Base-by-base conservation (phyloP, 352 stramenopile species). In the Pythium guiyangense region DNA sequence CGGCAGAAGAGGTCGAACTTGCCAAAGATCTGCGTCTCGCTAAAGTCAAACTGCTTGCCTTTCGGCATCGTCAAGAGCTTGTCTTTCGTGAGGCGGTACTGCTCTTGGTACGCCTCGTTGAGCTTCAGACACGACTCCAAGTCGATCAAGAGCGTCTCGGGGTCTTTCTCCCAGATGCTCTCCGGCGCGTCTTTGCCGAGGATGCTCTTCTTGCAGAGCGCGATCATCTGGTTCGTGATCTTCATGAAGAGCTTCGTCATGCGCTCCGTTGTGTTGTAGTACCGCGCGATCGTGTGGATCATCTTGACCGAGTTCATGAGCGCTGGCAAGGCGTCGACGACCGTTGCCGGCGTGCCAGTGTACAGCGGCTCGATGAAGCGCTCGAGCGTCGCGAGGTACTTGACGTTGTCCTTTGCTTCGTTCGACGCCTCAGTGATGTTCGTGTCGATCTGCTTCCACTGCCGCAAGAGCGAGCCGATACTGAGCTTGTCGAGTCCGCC, bases 161-260 rank as follows among this genome's bases (percentile, higher is more conserved):
- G 78, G 37, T 92, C 77, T 51, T 90, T 89, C 3, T 86, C 71
- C 83, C 83, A 92, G 54, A 92, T 88, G 3, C 69, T 66, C 54
- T 92, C 79, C 0, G 77, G 69, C 17, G 74, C 71, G 1, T 81
- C 73, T 2, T 68, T 68, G 18, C 80, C 77, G 11, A 86, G 55
- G 12, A 96, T 74, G 54, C 66, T 81, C 51, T 61, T 75, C 67
- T 91, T 92, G 63, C 84, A 94, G 18, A 90, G 54, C 3, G 69
- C 64, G 60, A 96, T 95, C 83, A 96, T 95, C 61, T 94, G 84
- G 63, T 96, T 96, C 0, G 87, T 95, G 66, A 95, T 90, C 62
- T 94, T 94, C 85, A 90, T 91, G 54, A 96, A 93, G 18, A 96
- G 68, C 57, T 92, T 94, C 4, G 87, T 96, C 87, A 96, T 96